Evolutionary conservation across 129 eudicot species (phyloP).

Genomic region (Flaveria brownii): DNA sequence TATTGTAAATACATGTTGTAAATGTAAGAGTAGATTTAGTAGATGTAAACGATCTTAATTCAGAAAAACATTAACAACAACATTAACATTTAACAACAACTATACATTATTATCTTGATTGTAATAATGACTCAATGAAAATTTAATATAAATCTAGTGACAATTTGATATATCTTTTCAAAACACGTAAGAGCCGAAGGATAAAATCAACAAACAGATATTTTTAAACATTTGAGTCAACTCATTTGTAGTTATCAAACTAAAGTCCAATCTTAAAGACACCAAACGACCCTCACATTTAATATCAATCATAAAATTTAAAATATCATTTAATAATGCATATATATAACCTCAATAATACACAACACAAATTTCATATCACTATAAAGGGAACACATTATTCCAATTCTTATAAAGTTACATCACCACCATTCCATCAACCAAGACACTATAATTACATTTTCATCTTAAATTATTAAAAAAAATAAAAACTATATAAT

Average conservation of each 20-base stretch:
- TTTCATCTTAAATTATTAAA: not conserved
- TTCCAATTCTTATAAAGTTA: slow-evolving; percentile 9
- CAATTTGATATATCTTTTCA: not conserved
- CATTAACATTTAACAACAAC: not conserved
- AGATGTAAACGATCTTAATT: not conserved
- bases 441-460: slow-evolving; percentile 25
- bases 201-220: slow-evolving; percentile 15
- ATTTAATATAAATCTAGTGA: not conserved
- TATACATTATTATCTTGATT: not conserved
- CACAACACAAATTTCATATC: slow-evolving; percentile 23
- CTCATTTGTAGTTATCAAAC: slow-evolving; percentile 14
- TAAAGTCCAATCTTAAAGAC: slow-evolving; percentile 13
- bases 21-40: too few relatives aligned
- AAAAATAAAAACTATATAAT: slow-evolving; percentile 8
- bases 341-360: not conserved
- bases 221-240: slow-evolving; percentile 26
- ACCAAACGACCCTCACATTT: slow-evolving; percentile 14
- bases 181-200: slow-evolving; percentile 9
- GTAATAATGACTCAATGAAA: too few relatives aligned
- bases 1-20: too few relatives aligned
- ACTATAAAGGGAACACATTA: slow-evolving; percentile 16
- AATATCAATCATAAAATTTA: not conserved
- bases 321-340: slow-evolving; percentile 5
- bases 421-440: slow-evolving; percentile 22
- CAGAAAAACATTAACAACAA: not conserved